phyloP scores from a whole-genome alignment of 345 rosid species.

The Raphanus sativus region DNA sequence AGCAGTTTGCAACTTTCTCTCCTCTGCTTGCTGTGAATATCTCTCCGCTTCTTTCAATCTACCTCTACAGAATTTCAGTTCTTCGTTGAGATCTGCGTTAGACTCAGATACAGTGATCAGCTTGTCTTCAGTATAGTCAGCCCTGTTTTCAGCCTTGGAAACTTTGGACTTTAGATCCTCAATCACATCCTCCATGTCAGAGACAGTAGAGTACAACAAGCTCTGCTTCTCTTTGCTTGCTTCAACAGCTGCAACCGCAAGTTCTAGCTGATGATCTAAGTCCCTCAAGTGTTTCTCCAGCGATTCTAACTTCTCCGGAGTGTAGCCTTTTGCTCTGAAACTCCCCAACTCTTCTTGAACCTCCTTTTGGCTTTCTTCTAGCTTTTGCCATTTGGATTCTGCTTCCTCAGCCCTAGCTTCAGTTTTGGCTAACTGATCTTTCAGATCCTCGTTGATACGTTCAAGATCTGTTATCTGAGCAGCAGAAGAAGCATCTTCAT shows the following conservation, averaged over 20 bases:
- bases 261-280: constrained; percentile 64
- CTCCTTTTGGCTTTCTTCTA: constrained; percentile 49
- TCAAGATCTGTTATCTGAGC: constrained; percentile 39
- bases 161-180: constrained; percentile 75
- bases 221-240: constrained; percentile 83
- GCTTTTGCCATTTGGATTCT: constrained; percentile 49
- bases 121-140: constrained; percentile 76
- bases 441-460: constrained; percentile 47
- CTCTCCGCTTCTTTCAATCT: constrained; percentile 66
- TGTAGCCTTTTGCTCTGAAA: constrained; percentile 48
- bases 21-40: constrained; percentile 68
- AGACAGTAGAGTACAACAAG: constrained; percentile 63
- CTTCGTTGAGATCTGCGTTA: constrained; percentile 68
- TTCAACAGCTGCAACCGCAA: constrained; percentile 77
- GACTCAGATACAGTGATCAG: constrained; percentile 73
- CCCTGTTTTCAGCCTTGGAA: constrained; percentile 65
- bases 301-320: constrained; percentile 54
- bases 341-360: constrained; percentile 52
- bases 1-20: constrained; percentile 58
- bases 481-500: constrained; percentile 9
- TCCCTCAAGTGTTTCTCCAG: constrained; percentile 69
- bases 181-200: constrained; percentile 81
- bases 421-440: constrained; percentile 45
- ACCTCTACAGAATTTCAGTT: constrained; percentile 62
- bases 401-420: constrained; percentile 56